phyloP scores from a whole-genome alignment of 257 asterid genomes.

The Capsicum pubescens region DNA sequence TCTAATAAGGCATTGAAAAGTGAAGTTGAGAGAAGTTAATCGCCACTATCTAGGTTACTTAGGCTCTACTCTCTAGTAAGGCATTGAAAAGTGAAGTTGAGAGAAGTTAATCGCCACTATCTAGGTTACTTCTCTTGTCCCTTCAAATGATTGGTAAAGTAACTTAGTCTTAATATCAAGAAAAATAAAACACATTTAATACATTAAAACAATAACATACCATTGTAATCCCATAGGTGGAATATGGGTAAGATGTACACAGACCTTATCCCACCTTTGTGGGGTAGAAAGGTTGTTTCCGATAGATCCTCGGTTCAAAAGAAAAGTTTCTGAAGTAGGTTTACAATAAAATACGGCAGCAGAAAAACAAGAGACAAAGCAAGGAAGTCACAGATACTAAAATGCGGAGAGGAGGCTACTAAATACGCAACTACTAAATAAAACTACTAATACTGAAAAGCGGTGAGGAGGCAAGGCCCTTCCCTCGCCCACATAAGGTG shows the following conservation, averaged over 20 bases:
- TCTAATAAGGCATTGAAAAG: background rate
- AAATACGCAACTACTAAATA: too few relatives aligned
- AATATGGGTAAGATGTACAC: background rate
- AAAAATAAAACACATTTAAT: background rate
- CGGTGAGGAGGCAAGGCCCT: too few relatives aligned
- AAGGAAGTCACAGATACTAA: too few relatives aligned
- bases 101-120: slow-evolving; percentile 1
- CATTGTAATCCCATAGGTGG: background rate
- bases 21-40: background rate
- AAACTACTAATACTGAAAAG: too few relatives aligned
- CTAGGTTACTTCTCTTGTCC: slow-evolving; percentile 11
- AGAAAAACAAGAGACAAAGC: too few relatives aligned
- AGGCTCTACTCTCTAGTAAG: background rate
- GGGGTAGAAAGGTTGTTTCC: background rate
- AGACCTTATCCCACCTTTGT: background rate
- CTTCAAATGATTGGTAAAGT: background rate
- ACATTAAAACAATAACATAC: background rate
- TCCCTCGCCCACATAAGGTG: too few relatives aligned
- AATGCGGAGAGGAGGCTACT: too few relatives aligned
- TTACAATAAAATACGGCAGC: too few relatives aligned
- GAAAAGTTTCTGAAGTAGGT: too few relatives aligned
- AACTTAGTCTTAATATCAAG: background rate
- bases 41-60: slow-evolving; percentile 8
- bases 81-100: background rate
- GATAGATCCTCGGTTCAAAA: too few relatives aligned